A percentile compares a stretch with the other conserved stretches of the same genome.
phyloP scores from a whole-genome alignment of 192 early-diverging fungal genomes.

The Coemansia sp. region DNA sequence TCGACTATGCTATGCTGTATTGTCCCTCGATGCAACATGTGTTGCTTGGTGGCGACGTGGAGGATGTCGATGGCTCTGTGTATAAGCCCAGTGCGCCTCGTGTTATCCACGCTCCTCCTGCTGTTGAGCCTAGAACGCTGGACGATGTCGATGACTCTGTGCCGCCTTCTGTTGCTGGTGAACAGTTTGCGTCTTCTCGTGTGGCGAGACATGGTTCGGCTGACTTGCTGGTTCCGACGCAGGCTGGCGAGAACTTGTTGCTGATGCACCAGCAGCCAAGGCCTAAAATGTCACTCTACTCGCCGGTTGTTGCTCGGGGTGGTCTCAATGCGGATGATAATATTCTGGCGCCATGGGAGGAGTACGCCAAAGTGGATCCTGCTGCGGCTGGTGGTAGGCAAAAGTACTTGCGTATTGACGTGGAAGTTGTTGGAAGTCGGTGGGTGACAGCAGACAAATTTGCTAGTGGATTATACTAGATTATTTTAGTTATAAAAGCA shows the following conservation, averaged over 20 bases:
- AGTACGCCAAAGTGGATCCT: constrained; percentile 26
- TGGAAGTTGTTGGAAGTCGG: constrained; percentile 67
- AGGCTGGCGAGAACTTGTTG: not conserved
- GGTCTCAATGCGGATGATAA: not conserved
- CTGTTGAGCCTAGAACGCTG: not conserved
- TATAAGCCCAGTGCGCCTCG: constrained; percentile 19
- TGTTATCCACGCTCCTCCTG: constrained; percentile 17
- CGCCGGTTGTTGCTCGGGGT: constrained; percentile 29
- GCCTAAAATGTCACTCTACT: constrained; percentile 52
- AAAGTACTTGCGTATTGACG: constrained; percentile 70
- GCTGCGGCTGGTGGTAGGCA: constrained; percentile 17
- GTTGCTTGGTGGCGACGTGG: constrained; percentile 31
- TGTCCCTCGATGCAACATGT: constrained; percentile 54
- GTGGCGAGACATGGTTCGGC: constrained; percentile 7
- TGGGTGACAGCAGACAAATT: constrained; percentile 57
- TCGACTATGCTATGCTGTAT: constrained; percentile 52
- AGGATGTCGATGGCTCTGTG: not conserved
- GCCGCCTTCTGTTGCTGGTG: not conserved
- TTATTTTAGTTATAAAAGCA: no score
- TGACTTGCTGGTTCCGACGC: constrained; percentile 18
- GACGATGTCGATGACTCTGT: constrained; percentile 28
- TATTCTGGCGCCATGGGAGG: constrained; percentile 51
- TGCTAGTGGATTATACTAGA: constrained; percentile 36
- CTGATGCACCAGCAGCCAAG: constrained; percentile 1
- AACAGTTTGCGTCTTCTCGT: constrained; percentile 1